phyloP scores from a whole-genome alignment of 148 eudicot genomes.

The Beta vulgaris region DNA sequence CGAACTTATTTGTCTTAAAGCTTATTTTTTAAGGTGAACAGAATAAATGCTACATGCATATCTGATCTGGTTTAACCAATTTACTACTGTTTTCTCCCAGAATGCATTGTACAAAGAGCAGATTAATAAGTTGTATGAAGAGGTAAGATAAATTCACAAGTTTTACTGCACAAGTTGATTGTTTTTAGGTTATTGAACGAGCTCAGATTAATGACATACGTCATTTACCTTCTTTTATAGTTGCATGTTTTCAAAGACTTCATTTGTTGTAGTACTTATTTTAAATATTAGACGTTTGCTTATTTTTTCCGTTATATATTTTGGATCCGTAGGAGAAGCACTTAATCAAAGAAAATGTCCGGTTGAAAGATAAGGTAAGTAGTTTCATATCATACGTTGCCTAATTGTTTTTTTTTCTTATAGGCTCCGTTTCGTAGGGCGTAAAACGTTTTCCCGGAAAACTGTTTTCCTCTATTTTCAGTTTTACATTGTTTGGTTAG shows the following conservation, averaged over 20 bases:
- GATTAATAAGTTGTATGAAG: slow-evolving; percentile 50
- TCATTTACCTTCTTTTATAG: background rate
- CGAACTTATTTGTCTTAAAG: no score
- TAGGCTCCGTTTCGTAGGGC: background rate
- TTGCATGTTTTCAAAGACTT: background rate
- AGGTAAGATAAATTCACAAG: slow-evolving; percentile 36
- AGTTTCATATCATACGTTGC: no score
- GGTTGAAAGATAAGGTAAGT: slow-evolving; percentile 49
- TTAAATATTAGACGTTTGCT: background rate
- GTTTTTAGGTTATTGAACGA: background rate
- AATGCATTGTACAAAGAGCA: slow-evolving; percentile 43
- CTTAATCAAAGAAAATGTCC: slow-evolving; percentile 45
- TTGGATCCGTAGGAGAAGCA: slow-evolving; percentile 41
- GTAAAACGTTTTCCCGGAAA: no score
- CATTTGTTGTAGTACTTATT: background rate
- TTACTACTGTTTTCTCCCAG: slow-evolving; percentile 30
- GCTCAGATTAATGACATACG: background rate
- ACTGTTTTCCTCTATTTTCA: no score
- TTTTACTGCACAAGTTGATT: background rate
- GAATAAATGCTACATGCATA: no score
- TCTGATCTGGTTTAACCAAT: background rate
- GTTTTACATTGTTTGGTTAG: no score
- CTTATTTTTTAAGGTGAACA: no score
- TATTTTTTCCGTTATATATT: background rate
- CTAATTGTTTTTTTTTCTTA: background rate